These are phyloP conservation scores for Amanita fuliginea DNA, from an alignment of 768 basidiomycete species.

Conservation along the genomic window DNA sequence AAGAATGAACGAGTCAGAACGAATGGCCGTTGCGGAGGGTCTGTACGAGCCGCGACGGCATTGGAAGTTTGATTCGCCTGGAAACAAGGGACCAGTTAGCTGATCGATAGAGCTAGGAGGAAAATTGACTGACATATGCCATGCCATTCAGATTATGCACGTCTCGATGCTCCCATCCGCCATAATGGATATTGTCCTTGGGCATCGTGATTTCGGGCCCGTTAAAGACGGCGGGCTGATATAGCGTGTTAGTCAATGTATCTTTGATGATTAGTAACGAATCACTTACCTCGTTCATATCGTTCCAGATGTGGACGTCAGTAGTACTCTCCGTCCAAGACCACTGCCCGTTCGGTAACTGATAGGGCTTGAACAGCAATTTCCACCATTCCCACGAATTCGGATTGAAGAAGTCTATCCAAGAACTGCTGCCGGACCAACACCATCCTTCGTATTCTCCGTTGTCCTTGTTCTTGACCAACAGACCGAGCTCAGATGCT, in stretches of 20 bases:
- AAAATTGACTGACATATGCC: conserved; percentile 52
- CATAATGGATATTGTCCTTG: conserved; percentile 65
- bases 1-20: conserved; percentile 94
- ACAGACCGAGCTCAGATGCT: conserved; percentile 70
- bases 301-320: conserved; percentile 92
- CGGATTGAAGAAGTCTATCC: conserved; percentile 98
- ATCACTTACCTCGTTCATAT: conserved; percentile 88
- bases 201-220: conserved; percentile 87
- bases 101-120: neutral
- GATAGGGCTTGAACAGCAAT: conserved; percentile 59
- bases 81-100: neutral
- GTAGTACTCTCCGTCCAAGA: conserved; percentile 74
- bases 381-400: conserved; percentile 87
- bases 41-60: conserved; percentile 66
- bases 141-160: conserved; percentile 97
- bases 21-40: conserved; percentile 77
- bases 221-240: conserved; percentile 89
- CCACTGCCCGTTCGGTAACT: conserved; percentile 45
- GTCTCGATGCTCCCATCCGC: conserved; percentile 97
- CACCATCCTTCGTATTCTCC: conserved; percentile 97
- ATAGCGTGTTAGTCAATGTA: neutral
- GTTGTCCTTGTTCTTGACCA: conserved; percentile 71
- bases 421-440: conserved; percentile 93
- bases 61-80: conserved; percentile 80
- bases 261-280: neutral